Percentiles rank a stretch among this genome's conserved stretches.
phyloP scores from a whole-genome alignment of 148 eudicot genomes.

The Chenopodium suecicum region DNA sequence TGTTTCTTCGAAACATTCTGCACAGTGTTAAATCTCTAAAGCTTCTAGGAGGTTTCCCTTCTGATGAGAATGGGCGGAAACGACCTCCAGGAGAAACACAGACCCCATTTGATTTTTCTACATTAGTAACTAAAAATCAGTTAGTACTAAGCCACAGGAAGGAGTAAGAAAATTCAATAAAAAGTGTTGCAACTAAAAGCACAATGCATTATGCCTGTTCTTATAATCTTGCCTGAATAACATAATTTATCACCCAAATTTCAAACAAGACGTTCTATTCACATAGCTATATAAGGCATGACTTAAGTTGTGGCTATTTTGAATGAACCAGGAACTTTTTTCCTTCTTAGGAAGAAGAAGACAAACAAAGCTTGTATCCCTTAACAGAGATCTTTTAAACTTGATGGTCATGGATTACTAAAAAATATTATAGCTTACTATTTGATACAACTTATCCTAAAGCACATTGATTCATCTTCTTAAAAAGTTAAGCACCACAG shows the following conservation, averaged over 20 bases:
- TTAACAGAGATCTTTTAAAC: background rate
- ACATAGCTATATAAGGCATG: background rate
- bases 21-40: slow-evolving; percentile 83
- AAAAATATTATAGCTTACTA: background rate
- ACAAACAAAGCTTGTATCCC: background rate
- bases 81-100: slow-evolving; percentile 95
- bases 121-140: slow-evolving; percentile 24
- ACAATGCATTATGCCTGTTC: background rate
- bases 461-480: background rate
- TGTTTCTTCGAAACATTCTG: slow-evolving; percentile 71
- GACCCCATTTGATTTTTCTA: slow-evolving; percentile 74
- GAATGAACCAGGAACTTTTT: background rate
- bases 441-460: background rate
- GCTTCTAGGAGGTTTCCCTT: slow-evolving; percentile 81
- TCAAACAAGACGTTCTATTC: background rate
- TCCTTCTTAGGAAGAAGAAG: background rate
- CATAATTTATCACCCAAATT: background rate
- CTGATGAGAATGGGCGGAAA: slow-evolving; percentile 65
- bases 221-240: background rate
- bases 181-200: slow-evolving; percentile 2
- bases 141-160: background rate
- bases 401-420: background rate
- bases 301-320: background rate
- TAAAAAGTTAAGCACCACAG: background rate
- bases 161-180: background rate